Conservation (phyloP, 768 basidiomycete genomes). For the Panellus pusillus region DNA sequence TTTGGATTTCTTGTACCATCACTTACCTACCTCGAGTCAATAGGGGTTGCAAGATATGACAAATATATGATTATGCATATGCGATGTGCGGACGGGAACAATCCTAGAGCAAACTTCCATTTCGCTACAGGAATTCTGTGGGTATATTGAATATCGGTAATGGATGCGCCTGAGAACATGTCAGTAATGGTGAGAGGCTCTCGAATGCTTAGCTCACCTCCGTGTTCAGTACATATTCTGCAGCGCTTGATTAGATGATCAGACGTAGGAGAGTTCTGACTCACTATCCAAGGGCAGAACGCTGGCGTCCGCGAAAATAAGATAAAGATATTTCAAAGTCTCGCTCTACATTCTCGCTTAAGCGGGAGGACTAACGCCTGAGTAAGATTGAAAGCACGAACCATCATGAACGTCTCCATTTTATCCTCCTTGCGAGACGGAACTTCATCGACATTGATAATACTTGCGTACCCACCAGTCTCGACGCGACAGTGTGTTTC, state of each 20-base stretch:
- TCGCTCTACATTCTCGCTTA: slow-evolving; percentile 58
- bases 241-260: neutral
- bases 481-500: slow-evolving; percentile 75
- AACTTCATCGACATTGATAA: slow-evolving; percentile 81
- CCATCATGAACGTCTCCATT: slow-evolving; percentile 96
- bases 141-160: slow-evolving; percentile 21
- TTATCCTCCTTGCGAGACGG: slow-evolving; percentile 74
- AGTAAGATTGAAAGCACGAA: slow-evolving; percentile 33
- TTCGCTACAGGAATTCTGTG: neutral
- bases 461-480: slow-evolving; percentile 81
- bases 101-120: too few relatives aligned
- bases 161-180: slow-evolving; percentile 17
- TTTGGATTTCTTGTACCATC: slow-evolving; percentile 19
- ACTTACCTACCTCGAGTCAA: slow-evolving; percentile 2
- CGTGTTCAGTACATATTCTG: slow-evolving; percentile 23
- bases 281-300: slow-evolving; percentile 74
- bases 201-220: slow-evolving; percentile 9
- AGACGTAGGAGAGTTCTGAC: slow-evolving; percentile 29
- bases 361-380: neutral
- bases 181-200: neutral
- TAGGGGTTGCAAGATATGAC: neutral
- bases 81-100: neutral
- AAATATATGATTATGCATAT: slow-evolving; percentile 17
- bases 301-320: slow-evolving; percentile 75
- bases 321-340: slow-evolving; percentile 87